Base-by-base conservation (phyloP, 192 early-diverging fungal species). In the Podila horticola region DNA sequence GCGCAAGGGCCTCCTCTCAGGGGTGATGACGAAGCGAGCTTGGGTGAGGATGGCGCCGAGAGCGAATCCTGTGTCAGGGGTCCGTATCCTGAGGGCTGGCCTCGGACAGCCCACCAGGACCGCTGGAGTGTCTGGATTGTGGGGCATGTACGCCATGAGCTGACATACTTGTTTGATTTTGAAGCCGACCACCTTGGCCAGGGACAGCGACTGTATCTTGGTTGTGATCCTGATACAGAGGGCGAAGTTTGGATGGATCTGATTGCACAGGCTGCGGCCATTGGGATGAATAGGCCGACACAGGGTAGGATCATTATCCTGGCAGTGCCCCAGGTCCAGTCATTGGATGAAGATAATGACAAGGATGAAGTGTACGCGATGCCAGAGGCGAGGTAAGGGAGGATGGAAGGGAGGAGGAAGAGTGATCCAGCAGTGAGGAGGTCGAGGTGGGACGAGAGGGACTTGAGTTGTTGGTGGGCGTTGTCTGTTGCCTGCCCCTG, bases 371-470 rank as follows among this genome's bases (percentile, higher is more conserved):
- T 38, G 55, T 67, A 64, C 30, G 60, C 58, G 57, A 81, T 38
- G 55, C 71, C 71, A 5, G 77, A 81, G 34, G 77, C 77, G 22
- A 81, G 55, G 34, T 38, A 73, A 5, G 77, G 77, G 24, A 81
- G 41, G 24, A 81, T 59, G 2, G 77, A 81, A 5, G 77, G 77
- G 20, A 81, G 38, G 3, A 81, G 67, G 55, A 81, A 81, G 4
- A 81, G 28, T 3, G 66, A 64, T 11, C 77, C 77, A 20, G 77
- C 77, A 10, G 71, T 69, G 36, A 72, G 57, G 38, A 81, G 28
- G 24, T 81, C 66, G 10, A 81, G 45, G 28, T 81, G 77, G 20
- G 51, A 58, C 6, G 67, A 29, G 11, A 81, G 52, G 0, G 65
- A 29, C 22, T 51, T 58, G 52, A 55, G 20, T 55, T 55, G 24